Evolutionary conservation across 176 grass and related monocot genomes (phyloP), one percentile per base, ranked within the genome.

Genomic region (Urochloa ruziziensis): DNA sequence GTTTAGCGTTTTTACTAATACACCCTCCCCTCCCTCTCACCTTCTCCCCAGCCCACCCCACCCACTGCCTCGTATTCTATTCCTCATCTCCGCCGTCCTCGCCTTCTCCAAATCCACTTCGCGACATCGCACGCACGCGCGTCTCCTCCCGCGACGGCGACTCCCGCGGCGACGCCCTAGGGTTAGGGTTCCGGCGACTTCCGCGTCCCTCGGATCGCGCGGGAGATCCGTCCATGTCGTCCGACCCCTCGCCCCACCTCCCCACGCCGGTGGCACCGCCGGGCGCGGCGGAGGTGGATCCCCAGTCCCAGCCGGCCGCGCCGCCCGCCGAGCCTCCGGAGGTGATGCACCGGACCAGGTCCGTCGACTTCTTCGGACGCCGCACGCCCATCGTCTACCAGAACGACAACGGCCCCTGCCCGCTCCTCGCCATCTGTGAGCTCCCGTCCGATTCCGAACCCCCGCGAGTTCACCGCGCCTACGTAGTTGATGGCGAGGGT

Each of bases 401-500:
- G 83, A 99, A 94, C 89, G 97, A 96, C 75, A 99, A 99, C 91
- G 97, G 97, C 5, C 93, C 97, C 8, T 99, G 97, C 70, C 97
- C 97, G 33, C 97, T 99, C 17, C 93, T 96, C 46, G 97, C 93
- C 39, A 99, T 99, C 86, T 96, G 97, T 99, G 82, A 92, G 87
- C 79, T 52, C 43, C 0, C 35, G 57, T 65, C 70, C 17, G 23
- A 39, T 48, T 73, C 12, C 8, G 27, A 14, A n/a, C 61, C 44
- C 18, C 14, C 10, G 21, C 21, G 59, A 34, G 17, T 37, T 68
- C 72, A 7, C 40, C 52, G 71, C 51, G 16, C 10, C 1, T 19
- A 15, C 1, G 24, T 25, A 6, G 73, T 59, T 24, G 14, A 21
- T 12, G 5, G 9, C 73, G 46, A 2, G 32, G 10, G 64, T 30